Percentiles rank a stretch among this genome's conserved stretches.
phyloP scores from a whole-genome alignment of 1,284 basidiomycete genomes.

The Leucoagaricus sp. region DNA sequence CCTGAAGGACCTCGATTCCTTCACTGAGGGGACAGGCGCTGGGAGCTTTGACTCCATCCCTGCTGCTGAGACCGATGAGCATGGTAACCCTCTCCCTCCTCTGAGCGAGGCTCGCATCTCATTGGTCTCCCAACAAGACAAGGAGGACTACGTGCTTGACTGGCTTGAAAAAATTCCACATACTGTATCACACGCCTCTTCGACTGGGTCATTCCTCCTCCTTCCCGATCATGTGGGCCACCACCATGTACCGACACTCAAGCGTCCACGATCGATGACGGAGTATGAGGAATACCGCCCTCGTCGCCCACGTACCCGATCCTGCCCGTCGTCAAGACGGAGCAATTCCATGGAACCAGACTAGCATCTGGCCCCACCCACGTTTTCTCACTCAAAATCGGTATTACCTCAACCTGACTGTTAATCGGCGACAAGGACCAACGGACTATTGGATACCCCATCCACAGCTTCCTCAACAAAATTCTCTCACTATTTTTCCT shows the following conservation, averaged over 20 bases:
- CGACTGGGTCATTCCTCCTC: background rate
- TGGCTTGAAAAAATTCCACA: slow-evolving; percentile 6
- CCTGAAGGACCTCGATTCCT: slow-evolving; percentile 53
- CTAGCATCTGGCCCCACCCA: background rate
- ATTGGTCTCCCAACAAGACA: slow-evolving; percentile 11
- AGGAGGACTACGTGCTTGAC: slow-evolving; percentile 11
- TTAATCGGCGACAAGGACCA: background rate
- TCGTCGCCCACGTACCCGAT: slow-evolving; percentile 12
- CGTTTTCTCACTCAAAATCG: background rate
- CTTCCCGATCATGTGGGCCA: background rate
- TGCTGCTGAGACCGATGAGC: slow-evolving; percentile 36
- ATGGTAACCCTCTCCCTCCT: slow-evolving; percentile 22
- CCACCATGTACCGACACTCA: background rate
- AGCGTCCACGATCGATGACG: slow-evolving; percentile 10
- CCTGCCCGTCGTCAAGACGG: slow-evolving; percentile 13
- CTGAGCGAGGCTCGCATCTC: slow-evolving; percentile 13
- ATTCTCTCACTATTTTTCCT: background rate
- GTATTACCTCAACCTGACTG: background rate
- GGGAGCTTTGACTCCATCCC: slow-evolving; percentile 51
- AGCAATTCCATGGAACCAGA: slow-evolving; percentile 13
- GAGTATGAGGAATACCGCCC: slow-evolving; percentile 13
- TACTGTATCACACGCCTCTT: background rate
- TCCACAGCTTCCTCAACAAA: background rate
- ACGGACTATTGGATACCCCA: background rate
- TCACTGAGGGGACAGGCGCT: slow-evolving; percentile 51